Evolutionary conservation across 768 basidiomycete species (phyloP), one percentile per base, ranked within the genome.

Genomic region (Amanita subjunquillea): DNA sequence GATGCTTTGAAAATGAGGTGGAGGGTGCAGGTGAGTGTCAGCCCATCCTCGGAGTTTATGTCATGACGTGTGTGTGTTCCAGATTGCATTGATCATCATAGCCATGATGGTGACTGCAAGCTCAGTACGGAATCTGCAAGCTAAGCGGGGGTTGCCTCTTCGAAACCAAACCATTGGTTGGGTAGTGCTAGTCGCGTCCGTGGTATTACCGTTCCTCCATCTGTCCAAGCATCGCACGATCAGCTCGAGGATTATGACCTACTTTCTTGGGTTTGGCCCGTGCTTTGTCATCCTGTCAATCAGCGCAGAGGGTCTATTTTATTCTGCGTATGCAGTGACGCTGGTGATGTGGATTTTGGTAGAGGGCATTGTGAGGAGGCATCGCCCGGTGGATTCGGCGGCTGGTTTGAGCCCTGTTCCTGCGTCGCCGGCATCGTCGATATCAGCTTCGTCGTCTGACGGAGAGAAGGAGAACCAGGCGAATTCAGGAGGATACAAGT

Each of bases 271-370:
- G 5, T 86, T 91, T 55, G 77, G 79, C 0, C 82, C 83, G 3
- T 83, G 81, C 59, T 92, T 91, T 55, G 73, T 90, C 34, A 74
- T 90, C 36, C 73, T 93, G 15, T 88, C 90, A 2, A 87, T 91
- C 63, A 85, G 85, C 54, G 79, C 84, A 22, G 91, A 92, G 60
- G 85, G 83, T 0, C 70, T 91, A 12, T 92, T 93, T 65, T 91
- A 83, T 59, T 69, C 78, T n/a, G 72, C 79, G 10, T 91, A 84
- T 60, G 78, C 79, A 0, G 67, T 68, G 17, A 80, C 81, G 4
- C 65, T 92, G 32, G 65, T 77, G 15, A 57, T 77, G 2, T 93
- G 91, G 91, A 73, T 85, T 39, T 70, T 76, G 8, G 72, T 86
- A 5, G 90, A 92, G 57, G 62, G 60, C 25, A 60, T 64, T 6